These are phyloP conservation scores for Ceratocystis papillata DNA, from an alignment of 2,329 filamentous ascomycete genomes.

Conservation along the genomic window DNA sequence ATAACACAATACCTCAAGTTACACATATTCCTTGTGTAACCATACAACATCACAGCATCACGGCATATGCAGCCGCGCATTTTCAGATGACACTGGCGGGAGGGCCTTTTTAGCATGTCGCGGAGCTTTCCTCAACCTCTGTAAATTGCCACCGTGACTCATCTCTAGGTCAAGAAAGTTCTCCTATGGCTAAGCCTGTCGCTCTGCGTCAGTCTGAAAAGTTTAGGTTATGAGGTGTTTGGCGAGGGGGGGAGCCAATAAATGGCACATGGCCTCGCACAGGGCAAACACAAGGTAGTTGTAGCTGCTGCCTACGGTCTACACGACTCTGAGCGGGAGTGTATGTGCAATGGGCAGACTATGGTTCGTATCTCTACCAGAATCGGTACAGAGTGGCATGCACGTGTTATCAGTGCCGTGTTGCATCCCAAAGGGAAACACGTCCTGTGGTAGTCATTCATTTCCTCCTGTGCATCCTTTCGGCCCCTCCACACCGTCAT, in stretches of 20 bases:
- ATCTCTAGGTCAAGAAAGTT: background rate
- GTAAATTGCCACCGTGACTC: background rate
- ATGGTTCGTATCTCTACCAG: background rate
- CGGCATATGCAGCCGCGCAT: background rate
- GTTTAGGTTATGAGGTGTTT: background rate
- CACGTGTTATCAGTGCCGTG: background rate
- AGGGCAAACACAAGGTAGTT: background rate
- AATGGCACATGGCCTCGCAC: background rate
- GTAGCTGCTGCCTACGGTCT: background rate
- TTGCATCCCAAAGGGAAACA: constrained; percentile 5
- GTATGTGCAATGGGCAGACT: background rate
- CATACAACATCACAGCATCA: background rate
- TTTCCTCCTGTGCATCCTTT: background rate
- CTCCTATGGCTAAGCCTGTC: background rate
- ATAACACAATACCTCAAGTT: background rate
- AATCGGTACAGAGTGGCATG: background rate
- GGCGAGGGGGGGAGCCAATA: background rate
- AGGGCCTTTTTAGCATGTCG: background rate
- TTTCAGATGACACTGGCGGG: constrained; percentile 5
- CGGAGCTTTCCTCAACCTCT: background rate
- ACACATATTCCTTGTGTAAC: constrained; percentile 2
- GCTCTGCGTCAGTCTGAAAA: background rate
- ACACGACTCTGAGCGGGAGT: background rate
- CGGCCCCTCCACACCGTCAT: background rate
- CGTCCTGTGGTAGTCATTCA: background rate